These are phyloP conservation scores for Thielaviopsis euricoi DNA, from an alignment of 2,329 filamentous ascomycete species.

Conservation along the genomic window DNA sequence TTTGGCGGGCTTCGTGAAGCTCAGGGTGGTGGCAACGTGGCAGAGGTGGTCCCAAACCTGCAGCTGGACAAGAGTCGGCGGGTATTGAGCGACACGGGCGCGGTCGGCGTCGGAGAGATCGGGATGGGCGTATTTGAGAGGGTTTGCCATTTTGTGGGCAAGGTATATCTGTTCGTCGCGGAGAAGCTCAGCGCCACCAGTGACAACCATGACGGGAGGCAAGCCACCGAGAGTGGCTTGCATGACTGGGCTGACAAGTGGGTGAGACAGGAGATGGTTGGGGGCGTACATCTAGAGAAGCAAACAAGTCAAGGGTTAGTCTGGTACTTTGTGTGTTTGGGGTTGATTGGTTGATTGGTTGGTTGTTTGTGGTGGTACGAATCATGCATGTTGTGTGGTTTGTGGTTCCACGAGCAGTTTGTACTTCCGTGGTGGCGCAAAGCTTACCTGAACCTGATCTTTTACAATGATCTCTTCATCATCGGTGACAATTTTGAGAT, in stretches of 20 bases:
- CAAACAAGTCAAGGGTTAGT: slow-evolving; percentile 15
- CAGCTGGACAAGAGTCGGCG: slow-evolving; percentile 78
- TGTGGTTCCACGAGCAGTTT: too few relatives aligned
- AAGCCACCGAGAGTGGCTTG: slow-evolving; percentile 81
- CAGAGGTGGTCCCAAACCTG: slow-evolving; percentile 95
- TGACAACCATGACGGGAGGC: slow-evolving; percentile 71
- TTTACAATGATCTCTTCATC: slow-evolving; percentile 57
- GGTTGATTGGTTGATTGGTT: neutral
- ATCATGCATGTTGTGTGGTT: neutral
- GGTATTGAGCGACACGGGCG: slow-evolving; percentile 46
- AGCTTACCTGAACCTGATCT: slow-evolving; percentile 75
- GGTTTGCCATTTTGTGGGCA: slow-evolving; percentile 86
- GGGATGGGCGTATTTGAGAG: slow-evolving; percentile 52
- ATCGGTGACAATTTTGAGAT: slow-evolving; percentile 44
- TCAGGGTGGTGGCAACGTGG: slow-evolving; percentile 82
- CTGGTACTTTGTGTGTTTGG: neutral
- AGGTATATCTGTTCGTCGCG: slow-evolving; percentile 91
- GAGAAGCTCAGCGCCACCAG: slow-evolving; percentile 75
- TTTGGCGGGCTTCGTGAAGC: slow-evolving; percentile 89
- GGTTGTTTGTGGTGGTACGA: neutral
- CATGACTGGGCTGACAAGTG: slow-evolving; percentile 74
- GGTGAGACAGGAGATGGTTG: slow-evolving; percentile 72
- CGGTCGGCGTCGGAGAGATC: slow-evolving; percentile 47
- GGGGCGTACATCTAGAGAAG: slow-evolving; percentile 59
- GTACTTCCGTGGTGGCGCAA: neutral